Evolutionary conservation across 306 rosid species (phyloP).

Genomic region (Cyclanthera cordifolia): DNA sequence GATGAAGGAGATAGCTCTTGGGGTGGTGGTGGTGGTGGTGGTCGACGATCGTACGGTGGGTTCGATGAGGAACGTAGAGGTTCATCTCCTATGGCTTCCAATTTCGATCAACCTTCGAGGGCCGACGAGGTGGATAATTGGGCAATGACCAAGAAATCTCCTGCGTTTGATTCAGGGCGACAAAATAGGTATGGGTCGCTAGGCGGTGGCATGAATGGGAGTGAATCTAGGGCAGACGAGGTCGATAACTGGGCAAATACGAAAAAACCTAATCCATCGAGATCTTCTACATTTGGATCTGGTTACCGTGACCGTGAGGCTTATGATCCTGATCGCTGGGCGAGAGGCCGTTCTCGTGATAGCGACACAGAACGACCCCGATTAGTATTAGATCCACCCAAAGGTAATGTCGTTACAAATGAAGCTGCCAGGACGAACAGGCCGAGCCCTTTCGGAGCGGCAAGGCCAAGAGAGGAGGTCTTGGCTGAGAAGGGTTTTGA

Average conservation of each 20-base stretch:
- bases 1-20: constrained; percentile 63
- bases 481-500: constrained; percentile 87
- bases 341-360: constrained; percentile 32
- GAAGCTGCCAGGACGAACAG: constrained; percentile 42
- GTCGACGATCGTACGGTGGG: constrained; percentile 66
- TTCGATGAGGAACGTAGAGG: constrained; percentile 79
- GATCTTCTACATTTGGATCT: constrained; percentile 65
- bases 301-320: constrained; percentile 59
- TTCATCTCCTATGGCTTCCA: constrained; percentile 73
- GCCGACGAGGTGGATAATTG: constrained; percentile 95
- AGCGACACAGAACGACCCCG: constrained; percentile 56
- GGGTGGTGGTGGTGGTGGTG: constrained; percentile 40
- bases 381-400: constrained; percentile 65
- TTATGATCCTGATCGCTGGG: constrained; percentile 68
- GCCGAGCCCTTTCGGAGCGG: constrained; percentile 77
- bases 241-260: constrained; percentile 66
- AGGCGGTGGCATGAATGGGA: constrained; percentile 31
- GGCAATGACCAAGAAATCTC: constrained; percentile 54
- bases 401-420: constrained; percentile 26
- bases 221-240: constrained; percentile 61
- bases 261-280: constrained; percentile 41
- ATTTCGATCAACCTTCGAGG: constrained; percentile 75
- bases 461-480: constrained; percentile 88
- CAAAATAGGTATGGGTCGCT: constrained; percentile 49
- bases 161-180: constrained; percentile 54